Base-by-base conservation (phyloP, 2,329 filamentous ascomycete genomes). In the Colletotrichum brevisporum region DNA sequence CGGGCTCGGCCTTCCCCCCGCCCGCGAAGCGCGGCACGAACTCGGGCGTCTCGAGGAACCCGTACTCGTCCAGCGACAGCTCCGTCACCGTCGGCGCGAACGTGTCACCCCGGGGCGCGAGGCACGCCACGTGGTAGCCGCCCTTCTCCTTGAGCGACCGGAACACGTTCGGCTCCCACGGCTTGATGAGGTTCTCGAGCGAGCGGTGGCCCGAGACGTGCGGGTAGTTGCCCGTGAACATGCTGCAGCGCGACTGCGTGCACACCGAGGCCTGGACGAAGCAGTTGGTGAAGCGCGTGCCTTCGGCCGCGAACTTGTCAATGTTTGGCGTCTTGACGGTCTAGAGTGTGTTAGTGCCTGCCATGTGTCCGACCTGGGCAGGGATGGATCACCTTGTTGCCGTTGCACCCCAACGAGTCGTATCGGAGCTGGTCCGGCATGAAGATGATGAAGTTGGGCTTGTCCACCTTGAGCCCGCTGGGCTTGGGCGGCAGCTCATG, bases 371-470 rank as follows among this genome's bases (percentile, higher is more conserved):
- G n/a, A 24, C n/a, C 21, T 24, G n/a, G 47, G 47, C 10, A 12
- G 10, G 18, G 10, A 6, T 12, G 10, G 13, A 50, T 50, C 5
- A 67, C 61, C 58, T 68, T 56, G 45, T 72, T 71, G n/a, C 73
- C 75, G 2, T 77, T 77, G 52, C 79, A 83, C 0, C 79, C 78
- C 0, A 84, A 73, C 1, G 82, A 78, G 71, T 85, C 83, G 52
- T 81, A 83, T 10, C 83, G 80, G 4, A 85, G 75, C 73, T 85
- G 83, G 56, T 85, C 83, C 3, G 83, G 83, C 83, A 85, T 84
- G 69, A 84, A 85, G 8, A 84, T 81, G 57, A 83, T 73, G 27
- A 79, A 77, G 62, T 83, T 83, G 15, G 80, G 77, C 16, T 57
- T 73, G 41, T 56, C 58, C 6, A 69, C 63, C 48, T 65, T 65